Base-by-base conservation (phyloP, 768 basidiomycete genomes). In the Calocybe indica region DNA sequence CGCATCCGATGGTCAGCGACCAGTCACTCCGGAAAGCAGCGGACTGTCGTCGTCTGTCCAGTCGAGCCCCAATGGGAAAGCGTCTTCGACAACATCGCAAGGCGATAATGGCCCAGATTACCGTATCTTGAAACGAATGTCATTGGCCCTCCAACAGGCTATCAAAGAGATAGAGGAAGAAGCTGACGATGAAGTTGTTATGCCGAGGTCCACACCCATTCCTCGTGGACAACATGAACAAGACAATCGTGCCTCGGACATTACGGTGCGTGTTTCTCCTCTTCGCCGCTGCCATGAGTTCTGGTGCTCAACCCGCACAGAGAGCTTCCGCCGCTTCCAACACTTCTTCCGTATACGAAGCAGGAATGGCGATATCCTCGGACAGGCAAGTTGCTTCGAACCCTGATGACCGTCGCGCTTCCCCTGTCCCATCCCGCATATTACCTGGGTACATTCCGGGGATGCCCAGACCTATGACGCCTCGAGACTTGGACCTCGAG, bases 381-480 rank as follows among this genome's bases (percentile, higher is more conserved):
- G 85, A 87, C 58, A 78, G 74, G 46, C 75, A 76, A 37, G 60
- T 22, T 22, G 22, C 22, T 22, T 22, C 22, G 22, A 22, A 22
- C 22, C 22, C 22, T 22, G 46, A 39, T 39, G 69, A 71, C 41
- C 75, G 69, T 36, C 76, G 73, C n/a, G 63, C 77, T 42, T 84
- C 82, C 2, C 84, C 85, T 37, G 69, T 82, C 15, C 82, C 83
- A 28, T 70, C 79, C 40, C 77, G 79, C 38, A 78, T 71, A 3
- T 59, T 88, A 14, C 89, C 90, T 46, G 90, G 90, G 10, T 92
- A 92, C 64, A 82, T 90, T 48, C 90, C 90, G 15, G 90, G 90
- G 8, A 92, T 92, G 90, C 86, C 87, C 14, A 73, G 90, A 37
- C 90, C 90, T 12, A 90, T 92, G 85, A 92, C 90, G 5, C 90